Conservation (phyloP, 2,329 filamentous ascomycete genomes). For the Epichloe glyceriae region DNA sequence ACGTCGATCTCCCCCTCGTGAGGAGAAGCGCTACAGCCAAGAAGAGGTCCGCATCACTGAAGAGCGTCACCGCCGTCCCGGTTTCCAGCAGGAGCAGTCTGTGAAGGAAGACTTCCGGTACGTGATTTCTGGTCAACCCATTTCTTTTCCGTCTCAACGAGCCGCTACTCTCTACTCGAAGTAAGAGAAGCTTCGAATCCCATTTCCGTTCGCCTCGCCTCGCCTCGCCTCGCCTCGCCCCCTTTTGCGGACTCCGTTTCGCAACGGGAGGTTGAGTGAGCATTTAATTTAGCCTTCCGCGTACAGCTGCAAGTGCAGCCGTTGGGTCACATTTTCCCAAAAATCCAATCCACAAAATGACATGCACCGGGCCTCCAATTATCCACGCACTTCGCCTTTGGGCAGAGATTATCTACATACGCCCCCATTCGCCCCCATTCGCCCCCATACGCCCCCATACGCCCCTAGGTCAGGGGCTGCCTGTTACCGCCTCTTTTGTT, state of each 20-base stretch:
- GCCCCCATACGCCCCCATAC: background rate
- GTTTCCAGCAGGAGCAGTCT: constrained; percentile 41
- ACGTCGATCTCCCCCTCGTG: constrained; percentile 50
- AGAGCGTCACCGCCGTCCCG: constrained; percentile 62
- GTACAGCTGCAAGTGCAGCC: background rate
- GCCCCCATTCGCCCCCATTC: background rate
- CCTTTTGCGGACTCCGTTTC: background rate
- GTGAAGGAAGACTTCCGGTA: constrained; percentile 40
- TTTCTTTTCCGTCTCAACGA: constrained; percentile 1
- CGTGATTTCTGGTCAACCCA: constrained; percentile 19
- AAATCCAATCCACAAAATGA: background rate
- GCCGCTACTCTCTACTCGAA: background rate
- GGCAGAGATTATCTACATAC: constrained; percentile 7
- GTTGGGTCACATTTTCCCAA: background rate
- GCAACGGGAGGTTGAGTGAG: background rate
- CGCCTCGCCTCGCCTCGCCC: background rate
- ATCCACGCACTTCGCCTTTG: constrained; percentile 4
- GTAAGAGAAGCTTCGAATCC: background rate
- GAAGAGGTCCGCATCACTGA: constrained; percentile 77
- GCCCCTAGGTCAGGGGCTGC: constrained; percentile 12
- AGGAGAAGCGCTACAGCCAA: constrained; percentile 47
- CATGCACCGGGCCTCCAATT: background rate
- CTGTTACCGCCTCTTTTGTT: constrained; percentile 10
- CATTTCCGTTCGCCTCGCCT: background rate
- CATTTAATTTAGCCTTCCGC: background rate